These are phyloP conservation scores for Furcasterigmium sp. DNA, from an alignment of 2,329 filamentous ascomycete species.

Conservation along the genomic window DNA sequence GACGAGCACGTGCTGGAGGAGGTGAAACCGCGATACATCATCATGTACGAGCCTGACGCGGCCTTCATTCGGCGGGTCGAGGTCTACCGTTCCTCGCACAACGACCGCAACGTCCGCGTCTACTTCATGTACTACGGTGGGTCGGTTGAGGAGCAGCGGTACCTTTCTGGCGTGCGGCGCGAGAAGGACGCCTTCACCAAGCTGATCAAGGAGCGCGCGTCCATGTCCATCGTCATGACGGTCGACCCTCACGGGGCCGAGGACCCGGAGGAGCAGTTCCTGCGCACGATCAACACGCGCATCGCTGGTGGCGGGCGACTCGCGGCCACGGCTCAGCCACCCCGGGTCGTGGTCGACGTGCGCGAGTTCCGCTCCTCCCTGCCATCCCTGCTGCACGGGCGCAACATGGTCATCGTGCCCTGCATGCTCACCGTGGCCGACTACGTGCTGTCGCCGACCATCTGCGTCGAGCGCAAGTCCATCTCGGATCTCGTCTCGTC, in stretches of 20 bases:
- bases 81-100: constrained; percentile 92
- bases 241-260: constrained; percentile 63
- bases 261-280: constrained; percentile 85
- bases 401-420: constrained; percentile 81
- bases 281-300: constrained; percentile 92
- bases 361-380: constrained; percentile 93
- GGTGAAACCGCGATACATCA: constrained; percentile 84
- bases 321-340: constrained; percentile 76
- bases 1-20: constrained; percentile 97
- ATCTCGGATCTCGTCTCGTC: constrained; percentile 87
- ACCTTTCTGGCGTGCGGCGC: constrained; percentile 80
- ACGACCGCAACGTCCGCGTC: constrained; percentile 79
- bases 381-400: constrained; percentile 84
- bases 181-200: constrained; percentile 97
- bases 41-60: constrained; percentile 97
- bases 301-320: constrained; percentile 91
- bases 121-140: constrained; percentile 97
- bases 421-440: constrained; percentile 96
- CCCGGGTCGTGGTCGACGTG: constrained; percentile 89
- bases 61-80: constrained; percentile 92
- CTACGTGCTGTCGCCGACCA: constrained; percentile 85
- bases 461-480: constrained; percentile 93
- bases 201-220: constrained; percentile 87
- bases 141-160: constrained; percentile 92
- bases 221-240: constrained; percentile 85